Evolutionary conservation across 2,329 filamentous ascomycete species (phyloP), one percentile per base, ranked within the genome.

Genomic region (Teratosphaeria nubilosa): DNA sequence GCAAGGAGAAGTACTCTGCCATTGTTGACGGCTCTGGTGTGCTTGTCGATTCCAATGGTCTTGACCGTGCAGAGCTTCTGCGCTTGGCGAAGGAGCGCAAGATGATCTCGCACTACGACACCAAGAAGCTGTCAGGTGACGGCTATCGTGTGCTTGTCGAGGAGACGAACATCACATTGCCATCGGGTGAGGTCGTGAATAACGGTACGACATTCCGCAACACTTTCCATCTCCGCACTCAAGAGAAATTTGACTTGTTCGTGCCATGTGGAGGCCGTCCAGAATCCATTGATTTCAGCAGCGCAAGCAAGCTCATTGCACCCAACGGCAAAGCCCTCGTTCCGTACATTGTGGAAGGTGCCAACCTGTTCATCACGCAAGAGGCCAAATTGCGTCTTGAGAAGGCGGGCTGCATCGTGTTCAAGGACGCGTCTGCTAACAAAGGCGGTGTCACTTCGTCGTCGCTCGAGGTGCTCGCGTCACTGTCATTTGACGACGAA

Each of bases 371-470:
- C 82, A 95, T 99, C 76, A 96, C 94, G 0, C 94, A 99, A 75
- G 94, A 99, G 69, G 92, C 92, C 67, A 97, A 97, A 79, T 82
- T 97, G 57, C 88, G 91, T 25, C 84, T 99, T 14, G 94, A 99
- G 77, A 87, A 90, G 67, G 91, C 92, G n/a, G 94, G 94, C 60
- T 95, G 90, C 70, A 85, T 97, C 67, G 76, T 99, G 48, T 96
- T 91, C 86, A 99, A 99, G 78, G 94, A 99, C 74, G 94, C 94
- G 5, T 96, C 90, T 41, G 91, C 92, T 58, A 99, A 99, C 83
- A 99, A 99, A 81, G 94, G 94, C 64, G 94, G 94, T 73, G 94
- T 99, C 52, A 99, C 94, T 0, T 96, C 91, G 0, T 97, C 94
- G 0, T 97, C 94, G 0, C 85, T 97, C 32, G 94, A 99, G 70